phyloP scores from a whole-genome alignment of 345 rosid genomes.

The Pugionium cornutum region DNA sequence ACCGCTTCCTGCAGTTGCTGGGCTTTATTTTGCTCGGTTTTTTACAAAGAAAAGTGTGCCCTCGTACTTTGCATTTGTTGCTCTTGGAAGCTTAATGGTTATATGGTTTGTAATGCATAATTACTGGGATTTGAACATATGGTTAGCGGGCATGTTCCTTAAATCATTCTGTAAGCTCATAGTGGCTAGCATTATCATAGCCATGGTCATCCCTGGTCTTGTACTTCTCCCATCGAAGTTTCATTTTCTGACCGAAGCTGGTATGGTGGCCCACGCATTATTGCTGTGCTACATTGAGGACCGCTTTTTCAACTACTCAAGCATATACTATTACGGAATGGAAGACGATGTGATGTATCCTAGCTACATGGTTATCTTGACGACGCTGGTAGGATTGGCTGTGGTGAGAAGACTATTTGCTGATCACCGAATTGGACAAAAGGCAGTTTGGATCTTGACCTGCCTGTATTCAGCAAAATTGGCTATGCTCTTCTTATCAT shows the following conservation, averaged over 20 bases:
- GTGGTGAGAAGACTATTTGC: constrained; percentile 73
- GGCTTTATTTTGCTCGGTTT: constrained; percentile 91
- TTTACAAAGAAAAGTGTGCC: constrained; percentile 83
- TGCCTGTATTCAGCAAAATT: constrained; percentile 92
- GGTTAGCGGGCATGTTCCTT: constrained; percentile 98
- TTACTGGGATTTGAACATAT: constrained; percentile 97
- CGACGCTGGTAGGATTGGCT: constrained; percentile 81
- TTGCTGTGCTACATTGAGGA: constrained; percentile 86
- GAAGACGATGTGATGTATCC: constrained; percentile 99
- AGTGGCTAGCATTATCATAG: constrained; percentile 75
- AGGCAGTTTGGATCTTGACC: constrained; percentile 90
- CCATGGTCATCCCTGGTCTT: constrained; percentile 91
- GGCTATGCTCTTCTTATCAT: constrained; percentile 80
- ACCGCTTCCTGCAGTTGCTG: constrained; percentile 86
- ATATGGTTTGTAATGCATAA: constrained; percentile 91
- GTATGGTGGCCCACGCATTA: constrained; percentile 73
- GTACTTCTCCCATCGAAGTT: constrained; percentile 82
- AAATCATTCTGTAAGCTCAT: constrained; percentile 89
- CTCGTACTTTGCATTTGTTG: constrained; percentile 88
- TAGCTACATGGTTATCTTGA: constrained; percentile 93
- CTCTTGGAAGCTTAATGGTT: constrained; percentile 93
- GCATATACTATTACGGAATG: constrained; percentile 80
- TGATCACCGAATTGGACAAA: constrained; percentile 74
- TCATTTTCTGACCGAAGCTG: constrained; percentile 76
- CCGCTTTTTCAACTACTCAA: constrained; percentile 83